phyloP scores from a whole-genome alignment of 805 yeast species.

The Myxozyma mucilagina region DNA sequence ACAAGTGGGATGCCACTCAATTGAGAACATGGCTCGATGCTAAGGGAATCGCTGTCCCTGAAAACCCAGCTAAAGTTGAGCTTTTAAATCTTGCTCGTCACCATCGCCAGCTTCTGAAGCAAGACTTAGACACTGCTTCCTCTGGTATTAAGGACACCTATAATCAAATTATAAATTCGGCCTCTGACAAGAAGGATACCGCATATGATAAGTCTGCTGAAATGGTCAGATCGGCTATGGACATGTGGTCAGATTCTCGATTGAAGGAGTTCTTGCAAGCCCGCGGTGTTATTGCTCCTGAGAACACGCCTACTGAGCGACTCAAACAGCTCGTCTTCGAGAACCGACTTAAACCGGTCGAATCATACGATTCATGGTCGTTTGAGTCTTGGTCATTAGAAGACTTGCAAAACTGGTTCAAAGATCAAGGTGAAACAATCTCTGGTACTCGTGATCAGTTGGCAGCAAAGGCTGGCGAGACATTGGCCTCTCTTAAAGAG shows the following conservation, averaged over 20 bases:
- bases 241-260: conserved; percentile 41
- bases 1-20: conserved; percentile 47
- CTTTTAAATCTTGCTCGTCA: conserved; percentile 37
- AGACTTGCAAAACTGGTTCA: conserved; percentile 53
- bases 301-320: conserved; percentile 41
- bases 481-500: conserved; percentile 50
- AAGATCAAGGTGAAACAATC: conserved; percentile 45
- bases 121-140: conserved; percentile 34
- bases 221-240: conserved; percentile 33
- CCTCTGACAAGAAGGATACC: conserved; percentile 31
- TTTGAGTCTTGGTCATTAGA: conserved; percentile 56
- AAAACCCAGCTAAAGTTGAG: conserved; percentile 15
- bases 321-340: conserved; percentile 47
- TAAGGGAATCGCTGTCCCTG: conserved; percentile 39
- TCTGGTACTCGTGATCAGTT: conserved; percentile 51
- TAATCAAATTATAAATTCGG: conserved; percentile 5
- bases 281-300: conserved; percentile 41
- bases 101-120: conserved; percentile 39
- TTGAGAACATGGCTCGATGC: conserved; percentile 47
- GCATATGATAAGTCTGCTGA: conserved; percentile 22
- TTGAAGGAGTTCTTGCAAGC: conserved; percentile 41
- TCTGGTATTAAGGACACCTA: conserved; percentile 20
- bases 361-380: conserved; percentile 47
- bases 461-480: conserved; percentile 47
- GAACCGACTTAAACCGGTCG: conserved; percentile 44